Conservation (phyloP, 2,329 filamentous ascomycete genomes). For the Rhynchosporium graminicola region DNA sequence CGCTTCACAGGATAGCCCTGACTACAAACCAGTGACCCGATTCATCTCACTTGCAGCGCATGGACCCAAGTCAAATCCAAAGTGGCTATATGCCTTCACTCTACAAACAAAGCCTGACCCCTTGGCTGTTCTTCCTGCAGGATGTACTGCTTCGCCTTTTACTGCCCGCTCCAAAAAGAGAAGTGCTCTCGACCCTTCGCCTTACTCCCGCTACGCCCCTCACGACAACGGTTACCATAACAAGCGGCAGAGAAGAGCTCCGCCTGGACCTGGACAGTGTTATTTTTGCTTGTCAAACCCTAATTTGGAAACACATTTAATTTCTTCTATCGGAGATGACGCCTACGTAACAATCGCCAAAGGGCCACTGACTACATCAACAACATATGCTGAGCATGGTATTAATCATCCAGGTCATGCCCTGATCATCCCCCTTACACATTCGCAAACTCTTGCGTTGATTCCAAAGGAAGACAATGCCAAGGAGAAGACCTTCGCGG, state of each 20-base stretch:
- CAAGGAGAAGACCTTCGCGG: slow-evolving; percentile 61
- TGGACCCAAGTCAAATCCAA: slow-evolving; percentile 75
- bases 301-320: slow-evolving; percentile 80
- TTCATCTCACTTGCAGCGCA: slow-evolving; percentile 88
- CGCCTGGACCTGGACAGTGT: slow-evolving; percentile 73
- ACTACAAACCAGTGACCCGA: slow-evolving; percentile 68
- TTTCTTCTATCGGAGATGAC: slow-evolving; percentile 85
- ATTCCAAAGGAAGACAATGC: slow-evolving; percentile 61
- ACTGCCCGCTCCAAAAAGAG: slow-evolving; percentile 54
- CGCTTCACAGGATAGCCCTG: slow-evolving; percentile 52
- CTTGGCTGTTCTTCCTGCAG: slow-evolving; percentile 62
- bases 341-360: slow-evolving; percentile 90
- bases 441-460: slow-evolving; percentile 71
- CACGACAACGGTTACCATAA: slow-evolving; percentile 44
- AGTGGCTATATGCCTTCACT: slow-evolving; percentile 76
- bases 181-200: slow-evolving; percentile 46
- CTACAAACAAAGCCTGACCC: slow-evolving; percentile 65
- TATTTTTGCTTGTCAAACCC: slow-evolving; percentile 96
- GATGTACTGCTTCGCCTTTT: slow-evolving; percentile 77
- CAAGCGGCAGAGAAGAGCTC: slow-evolving; percentile 48
- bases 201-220: slow-evolving; percentile 57
- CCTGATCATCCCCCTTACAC: slow-evolving; percentile 85
- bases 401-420: slow-evolving; percentile 82
- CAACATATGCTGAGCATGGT: slow-evolving; percentile 64
- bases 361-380: slow-evolving; percentile 74